These are phyloP conservation scores for Mycena filopes DNA, from an alignment of 768 basidiomycete genomes.

Conservation along the genomic window DNA sequence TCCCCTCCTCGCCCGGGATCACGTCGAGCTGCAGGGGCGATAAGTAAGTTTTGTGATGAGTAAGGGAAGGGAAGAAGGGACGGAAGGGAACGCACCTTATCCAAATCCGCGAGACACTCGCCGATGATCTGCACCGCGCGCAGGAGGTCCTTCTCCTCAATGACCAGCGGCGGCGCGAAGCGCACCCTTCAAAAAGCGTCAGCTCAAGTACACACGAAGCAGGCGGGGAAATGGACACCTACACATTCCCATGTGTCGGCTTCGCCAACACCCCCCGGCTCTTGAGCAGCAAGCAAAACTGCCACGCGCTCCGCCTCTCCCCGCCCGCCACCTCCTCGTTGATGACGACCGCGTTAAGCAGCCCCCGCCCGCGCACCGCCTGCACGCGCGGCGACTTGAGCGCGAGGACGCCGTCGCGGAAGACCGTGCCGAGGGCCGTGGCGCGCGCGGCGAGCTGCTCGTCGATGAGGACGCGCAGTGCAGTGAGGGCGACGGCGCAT, in stretches of 20 bases:
- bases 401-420: slow-evolving; percentile 71
- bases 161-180: slow-evolving; percentile 96
- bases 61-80: neutral
- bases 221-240: slow-evolving; percentile 42
- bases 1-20: slow-evolving; percentile 65
- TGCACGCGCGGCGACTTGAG: slow-evolving; percentile 78
- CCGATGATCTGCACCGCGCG: slow-evolving; percentile 82
- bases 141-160: slow-evolving; percentile 85
- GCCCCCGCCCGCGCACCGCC: slow-evolving; percentile 84
- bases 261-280: slow-evolving; percentile 93
- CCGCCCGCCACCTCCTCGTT: slow-evolving; percentile 76
- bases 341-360: slow-evolving; percentile 94
- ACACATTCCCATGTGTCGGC: slow-evolving; percentile 96
- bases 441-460: slow-evolving; percentile 90
- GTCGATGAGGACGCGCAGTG: slow-evolving; percentile 89
- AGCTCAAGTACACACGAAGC: neutral
- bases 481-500: slow-evolving; percentile 95
- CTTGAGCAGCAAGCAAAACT: slow-evolving; percentile 93
- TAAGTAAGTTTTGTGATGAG: neutral
- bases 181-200: slow-evolving; percentile 71
- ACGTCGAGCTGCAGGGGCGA: slow-evolving; percentile 43
- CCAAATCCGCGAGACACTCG: slow-evolving; percentile 82
- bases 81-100: slow-evolving; percentile 60
- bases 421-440: slow-evolving; percentile 78
- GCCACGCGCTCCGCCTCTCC: slow-evolving; percentile 82